phyloP scores from a whole-genome alignment of 495 filamentous ascomycete genomes.

The Elasticomyces elasticus region DNA sequence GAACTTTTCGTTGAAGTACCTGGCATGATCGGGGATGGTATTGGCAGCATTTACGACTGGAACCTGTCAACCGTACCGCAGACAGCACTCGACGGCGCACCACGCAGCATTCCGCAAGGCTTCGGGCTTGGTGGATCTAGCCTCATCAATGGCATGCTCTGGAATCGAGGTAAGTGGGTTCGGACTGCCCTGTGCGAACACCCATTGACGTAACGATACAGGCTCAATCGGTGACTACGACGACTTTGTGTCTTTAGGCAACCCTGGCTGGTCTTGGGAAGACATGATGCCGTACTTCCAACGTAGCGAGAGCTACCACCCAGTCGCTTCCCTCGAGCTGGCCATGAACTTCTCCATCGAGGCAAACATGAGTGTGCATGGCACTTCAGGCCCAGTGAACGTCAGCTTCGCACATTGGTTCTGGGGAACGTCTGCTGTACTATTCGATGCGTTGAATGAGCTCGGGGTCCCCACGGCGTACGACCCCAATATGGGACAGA shows the following conservation, averaged over 20 bases:
- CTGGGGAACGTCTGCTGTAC: conserved; percentile 11
- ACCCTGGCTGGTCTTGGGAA: conserved; percentile 21
- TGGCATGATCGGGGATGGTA: conserved; percentile 19
- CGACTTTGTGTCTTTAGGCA: conserved; percentile 16
- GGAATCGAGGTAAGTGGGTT: conserved; percentile 15
- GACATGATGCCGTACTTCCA: conserved; percentile 22
- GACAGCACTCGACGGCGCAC: conserved; percentile 12
- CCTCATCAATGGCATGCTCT: conserved; percentile 25
- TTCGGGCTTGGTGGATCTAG: conserved; percentile 19
- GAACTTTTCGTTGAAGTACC: conserved; percentile 14
- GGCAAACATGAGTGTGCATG: conserved; percentile 15
- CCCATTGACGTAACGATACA: not conserved
- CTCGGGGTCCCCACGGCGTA: conserved; percentile 23
- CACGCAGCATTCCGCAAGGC: conserved; percentile 21
- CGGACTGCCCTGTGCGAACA: not conserved
- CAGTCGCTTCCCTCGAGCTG: conserved; percentile 3
- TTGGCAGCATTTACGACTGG: conserved; percentile 22
- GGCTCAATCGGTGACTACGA: conserved; percentile 13
- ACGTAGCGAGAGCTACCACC: conserved; percentile 23
- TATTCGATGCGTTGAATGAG: conserved; percentile 21
- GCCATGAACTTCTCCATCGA: conserved; percentile 16
- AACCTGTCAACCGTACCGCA: conserved; percentile 21
- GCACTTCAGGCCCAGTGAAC: conserved; percentile 16
- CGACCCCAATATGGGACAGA: conserved; percentile 19
- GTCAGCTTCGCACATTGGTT: conserved; percentile 20